Percentiles rank a stretch among this genome's conserved stretches.
phyloP scores from a whole-genome alignment of 1,284 basidiomycete species.

The Trichosporon asahii region DNA sequence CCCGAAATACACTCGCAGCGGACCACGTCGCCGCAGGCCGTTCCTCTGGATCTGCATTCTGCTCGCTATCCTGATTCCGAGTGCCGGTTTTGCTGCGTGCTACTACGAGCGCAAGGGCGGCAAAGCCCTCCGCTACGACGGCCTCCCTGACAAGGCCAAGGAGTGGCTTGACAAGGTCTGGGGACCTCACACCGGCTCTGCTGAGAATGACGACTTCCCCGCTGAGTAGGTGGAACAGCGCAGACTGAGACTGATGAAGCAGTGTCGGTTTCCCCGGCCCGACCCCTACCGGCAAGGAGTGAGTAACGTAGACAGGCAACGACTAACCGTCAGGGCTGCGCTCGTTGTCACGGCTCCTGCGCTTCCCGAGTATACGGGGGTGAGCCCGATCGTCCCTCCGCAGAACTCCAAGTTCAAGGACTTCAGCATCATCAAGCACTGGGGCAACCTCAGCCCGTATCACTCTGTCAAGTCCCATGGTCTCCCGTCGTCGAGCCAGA shows the following conservation, averaged over 20 bases:
- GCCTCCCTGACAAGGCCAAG: conserved; percentile 36
- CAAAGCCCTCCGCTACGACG: conserved; percentile 27
- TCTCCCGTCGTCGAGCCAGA: conserved; percentile 42
- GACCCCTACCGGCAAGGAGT: conserved; percentile 78
- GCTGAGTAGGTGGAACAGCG: conserved; percentile 38
- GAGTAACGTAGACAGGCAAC: conserved; percentile 22
- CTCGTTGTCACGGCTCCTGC: conserved; percentile 71
- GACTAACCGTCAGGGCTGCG: conserved; percentile 54
- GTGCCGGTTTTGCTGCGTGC: conserved; percentile 29
- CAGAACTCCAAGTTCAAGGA: conserved; percentile 24
- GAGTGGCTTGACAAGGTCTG: conserved; percentile 36
- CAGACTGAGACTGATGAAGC: conserved; percentile 14
- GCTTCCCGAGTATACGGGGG: conserved; percentile 68
- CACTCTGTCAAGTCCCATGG: conserved; percentile 53
- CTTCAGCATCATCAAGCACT: conserved; percentile 52
- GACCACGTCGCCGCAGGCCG: conserved; percentile 14
- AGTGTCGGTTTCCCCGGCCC: conserved; percentile 74
- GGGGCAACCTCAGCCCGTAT: conserved; percentile 54
- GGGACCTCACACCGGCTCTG: conserved; percentile 12
- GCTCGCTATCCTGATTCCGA: conserved; percentile 31
- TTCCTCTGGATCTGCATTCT: conserved; percentile 33
- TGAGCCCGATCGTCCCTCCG: conserved; percentile 61
- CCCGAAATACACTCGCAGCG: background rate
- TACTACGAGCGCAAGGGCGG: conserved; percentile 30
- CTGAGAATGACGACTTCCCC: conserved; percentile 38